Base-by-base conservation (phyloP, 495 filamentous ascomycete species). In the Penicillium diatomitis region DNA sequence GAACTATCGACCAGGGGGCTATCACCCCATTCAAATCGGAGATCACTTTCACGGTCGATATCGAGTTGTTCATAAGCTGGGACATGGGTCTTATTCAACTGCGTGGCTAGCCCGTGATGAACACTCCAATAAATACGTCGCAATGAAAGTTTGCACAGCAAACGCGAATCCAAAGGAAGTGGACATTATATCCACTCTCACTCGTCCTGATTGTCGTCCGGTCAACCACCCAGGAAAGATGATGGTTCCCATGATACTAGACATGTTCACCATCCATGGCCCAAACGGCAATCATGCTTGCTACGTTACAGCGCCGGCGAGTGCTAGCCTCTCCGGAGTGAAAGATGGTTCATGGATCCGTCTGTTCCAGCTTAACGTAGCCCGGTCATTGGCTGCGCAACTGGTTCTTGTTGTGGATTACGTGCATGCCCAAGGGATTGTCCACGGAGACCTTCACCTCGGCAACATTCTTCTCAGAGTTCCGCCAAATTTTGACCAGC, bases 231-330 rank as follows among this genome's bases (percentile, higher is more conserved):
- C 49, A 32, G 7, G 29, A 34, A 44, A 1, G 39, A 40, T 30
- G 27, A 65, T 61, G 52, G 48, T 74, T 3, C 56, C 67, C 47
- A 47, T 47, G 9, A 55, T 69, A n/a, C 52, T 72, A 7, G 72
- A 76, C 60, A 56, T 41, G 29, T 77, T 75, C 50, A 59, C 34
- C 11, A 54, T 74, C 30, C 44, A 63, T 12, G 67, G 73, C 8
- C 69, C 67, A 8, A 76, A 76, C 50, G 66, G 69, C n/a, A 63
- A 43, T 6, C 71, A 78, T 57, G 32, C 48, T 27, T 74, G 70
- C 51, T 58, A 64, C 8, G 69, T 73, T 35, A 57, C 48, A 6
- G 36, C 2, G 4, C 63, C 58, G 8, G 65, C 56, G 32, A 60
- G 61, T 8, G 48, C 48, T 38, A 71, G 66, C 44, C 47, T 73